Evolutionary conservation across 2,329 filamentous ascomycete genomes (phyloP).

Genomic region (Colletotrichum tabaci): DNA sequence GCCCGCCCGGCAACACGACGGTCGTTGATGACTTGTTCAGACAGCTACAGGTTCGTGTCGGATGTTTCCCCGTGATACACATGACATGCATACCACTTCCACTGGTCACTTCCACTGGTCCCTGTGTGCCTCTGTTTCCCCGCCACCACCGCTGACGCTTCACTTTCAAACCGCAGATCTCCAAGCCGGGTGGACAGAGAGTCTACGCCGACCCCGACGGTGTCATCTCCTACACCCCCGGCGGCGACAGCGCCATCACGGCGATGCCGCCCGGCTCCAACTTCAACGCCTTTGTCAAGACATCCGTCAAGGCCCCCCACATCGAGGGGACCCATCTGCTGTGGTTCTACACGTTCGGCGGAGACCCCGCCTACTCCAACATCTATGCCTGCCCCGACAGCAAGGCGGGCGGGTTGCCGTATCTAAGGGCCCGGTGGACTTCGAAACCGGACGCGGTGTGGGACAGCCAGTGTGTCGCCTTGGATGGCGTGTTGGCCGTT

Average conservation of each 20-base stretch:
- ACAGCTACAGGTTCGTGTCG: slow-evolving; percentile 45
- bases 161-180: slow-evolving; percentile 51
- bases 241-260: slow-evolving; percentile 61
- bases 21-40: slow-evolving; percentile 50
- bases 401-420: background rate
- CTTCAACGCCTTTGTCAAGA: slow-evolving; percentile 62
- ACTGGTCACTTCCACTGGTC: no score
- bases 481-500: slow-evolving; percentile 52
- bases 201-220: slow-evolving; percentile 71
- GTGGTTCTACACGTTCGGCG: background rate
- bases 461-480: slow-evolving; percentile 48
- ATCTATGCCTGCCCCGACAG: slow-evolving; percentile 19
- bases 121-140: no score
- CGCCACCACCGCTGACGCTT: background rate
- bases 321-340: background rate
- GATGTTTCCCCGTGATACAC: background rate
- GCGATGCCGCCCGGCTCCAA: slow-evolving; percentile 66
- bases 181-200: slow-evolving; percentile 75
- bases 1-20: slow-evolving; percentile 48
- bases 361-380: slow-evolving; percentile 43
- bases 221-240: slow-evolving; percentile 67
- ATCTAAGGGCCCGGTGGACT: slow-evolving; percentile 1
- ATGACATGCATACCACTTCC: background rate
- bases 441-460: slow-evolving; percentile 3
- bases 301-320: slow-evolving; percentile 45